Conservation (phyloP, 164 flowering plant genomes). For the Hamamelis virginiana region DNA sequence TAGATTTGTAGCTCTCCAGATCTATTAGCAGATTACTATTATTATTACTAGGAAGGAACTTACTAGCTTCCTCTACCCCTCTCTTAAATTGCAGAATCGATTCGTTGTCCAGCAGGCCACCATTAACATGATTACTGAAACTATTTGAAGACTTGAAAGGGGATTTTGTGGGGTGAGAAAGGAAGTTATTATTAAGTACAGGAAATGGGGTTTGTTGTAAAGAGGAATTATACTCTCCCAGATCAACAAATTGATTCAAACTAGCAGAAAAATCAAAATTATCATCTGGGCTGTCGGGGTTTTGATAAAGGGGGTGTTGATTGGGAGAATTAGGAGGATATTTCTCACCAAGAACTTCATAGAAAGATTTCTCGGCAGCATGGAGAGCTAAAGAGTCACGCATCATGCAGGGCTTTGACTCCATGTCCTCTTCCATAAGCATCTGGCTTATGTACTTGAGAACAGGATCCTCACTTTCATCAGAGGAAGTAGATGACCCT, state of each 20-base stretch:
- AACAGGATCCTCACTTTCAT: constrained; percentile 49
- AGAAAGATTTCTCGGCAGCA: constrained; percentile 50
- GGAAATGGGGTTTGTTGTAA: too few species aligned
- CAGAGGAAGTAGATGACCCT: too few species aligned
- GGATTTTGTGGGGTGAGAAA: too few species aligned
- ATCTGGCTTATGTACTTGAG: constrained; percentile 49
- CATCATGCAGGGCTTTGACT: constrained; percentile 40
- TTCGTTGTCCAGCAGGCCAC: too few species aligned
- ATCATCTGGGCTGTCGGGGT: too few species aligned
- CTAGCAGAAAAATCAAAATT: too few species aligned
- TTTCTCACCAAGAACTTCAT: constrained; percentile 41
- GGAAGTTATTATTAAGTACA: too few species aligned
- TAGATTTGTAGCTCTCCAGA: constrained; percentile 12
- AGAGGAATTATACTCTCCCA: too few species aligned
- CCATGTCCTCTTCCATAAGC: constrained; percentile 66
- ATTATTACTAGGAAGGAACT: constrained; percentile 39
- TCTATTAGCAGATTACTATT: constrained; percentile 18
- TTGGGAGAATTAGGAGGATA: constrained; percentile 37
- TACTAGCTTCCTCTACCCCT: constrained; percentile 48
- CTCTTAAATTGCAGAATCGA: constrained; percentile 24
- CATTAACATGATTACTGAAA: too few species aligned
- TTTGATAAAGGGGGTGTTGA: too few species aligned
- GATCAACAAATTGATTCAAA: too few species aligned
- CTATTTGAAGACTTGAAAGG: too few species aligned
- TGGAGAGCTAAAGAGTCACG: constrained; percentile 49